A percentile compares a stretch with the other conserved stretches of the same genome.
These are phyloP conservation scores for Geotrichum citri-aurantii DNA, from an alignment of 1,139 yeast genomes.

Conservation along the genomic window DNA sequence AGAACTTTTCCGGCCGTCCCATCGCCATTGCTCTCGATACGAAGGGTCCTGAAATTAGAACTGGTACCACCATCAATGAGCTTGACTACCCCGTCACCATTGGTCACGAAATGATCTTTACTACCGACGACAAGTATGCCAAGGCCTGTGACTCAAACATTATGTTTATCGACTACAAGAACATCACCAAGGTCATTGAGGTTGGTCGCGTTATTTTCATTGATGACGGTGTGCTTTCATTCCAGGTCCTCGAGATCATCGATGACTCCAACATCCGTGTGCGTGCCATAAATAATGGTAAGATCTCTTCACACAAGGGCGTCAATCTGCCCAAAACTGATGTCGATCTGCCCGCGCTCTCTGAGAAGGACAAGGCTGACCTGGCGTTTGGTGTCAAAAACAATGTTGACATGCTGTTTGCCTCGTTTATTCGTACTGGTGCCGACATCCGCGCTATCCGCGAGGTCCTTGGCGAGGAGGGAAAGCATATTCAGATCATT, in stretches of 20 bases:
- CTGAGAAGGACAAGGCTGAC: constrained; percentile 93
- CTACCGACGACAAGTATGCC: constrained; percentile 81
- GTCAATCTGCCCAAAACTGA: constrained; percentile 98
- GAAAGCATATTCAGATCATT: constrained; percentile 91
- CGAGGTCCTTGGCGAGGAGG: constrained; percentile 92
- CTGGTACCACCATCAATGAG: constrained; percentile 82
- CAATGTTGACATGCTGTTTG: constrained; percentile 96
- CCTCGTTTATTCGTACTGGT: constrained; percentile 95
- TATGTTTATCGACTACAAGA: constrained; percentile 91
- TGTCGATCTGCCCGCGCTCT: constrained; percentile 95
- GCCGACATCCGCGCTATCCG: constrained; percentile 86
- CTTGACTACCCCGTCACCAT: constrained; percentile 77
- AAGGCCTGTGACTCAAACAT: constrained; percentile 65
- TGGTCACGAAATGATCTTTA: constrained; percentile 85
- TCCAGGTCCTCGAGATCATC: constrained; percentile 77
- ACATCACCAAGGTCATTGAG: constrained; percentile 89
- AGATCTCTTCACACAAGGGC: constrained; percentile 96
- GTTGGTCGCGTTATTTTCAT: constrained; percentile 85
- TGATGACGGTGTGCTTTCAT: constrained; percentile 97
- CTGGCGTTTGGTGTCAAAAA: constrained; percentile 92
- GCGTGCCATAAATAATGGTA: constrained; percentile 87
- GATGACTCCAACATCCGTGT: constrained; percentile 81
- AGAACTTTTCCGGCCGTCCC: constrained; percentile 88
- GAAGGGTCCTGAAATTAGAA: constrained; percentile 99
- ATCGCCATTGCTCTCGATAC: constrained; percentile 97